Evolutionary conservation across 208 protist species (phyloP).

Genomic region (Trichomonas vaginalis): DNA sequence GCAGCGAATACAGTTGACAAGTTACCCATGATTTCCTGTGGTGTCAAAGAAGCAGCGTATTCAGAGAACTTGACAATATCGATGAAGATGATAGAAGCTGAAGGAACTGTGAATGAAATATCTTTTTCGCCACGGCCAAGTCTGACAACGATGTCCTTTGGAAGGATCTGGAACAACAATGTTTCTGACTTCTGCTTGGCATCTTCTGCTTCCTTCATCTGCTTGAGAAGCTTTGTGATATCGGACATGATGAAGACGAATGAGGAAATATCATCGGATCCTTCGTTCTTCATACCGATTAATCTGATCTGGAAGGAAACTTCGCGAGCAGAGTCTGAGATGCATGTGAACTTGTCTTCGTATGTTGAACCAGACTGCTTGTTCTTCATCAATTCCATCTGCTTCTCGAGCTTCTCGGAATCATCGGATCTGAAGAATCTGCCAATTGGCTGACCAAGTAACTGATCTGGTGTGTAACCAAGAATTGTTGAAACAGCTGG

Average conservation of each 20-base stretch:
- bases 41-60: not conserved
- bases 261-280: not conserved
- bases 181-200: not conserved
- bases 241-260: not conserved
- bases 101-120: slow-evolving; percentile 9
- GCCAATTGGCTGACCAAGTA: not conserved
- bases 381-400: not conserved
- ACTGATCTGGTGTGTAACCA: slow-evolving; percentile 7
- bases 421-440: not conserved
- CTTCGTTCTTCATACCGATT: not conserved
- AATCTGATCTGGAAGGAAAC: not conserved
- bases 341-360: not conserved
- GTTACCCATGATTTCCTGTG: not conserved
- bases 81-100: not conserved
- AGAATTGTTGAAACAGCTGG: not conserved
- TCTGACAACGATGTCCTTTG: not conserved
- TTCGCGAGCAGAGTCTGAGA: not conserved
- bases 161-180: not conserved
- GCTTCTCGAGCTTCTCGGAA: not conserved
- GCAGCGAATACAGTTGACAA: not conserved
- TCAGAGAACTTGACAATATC: slow-evolving; percentile 8
- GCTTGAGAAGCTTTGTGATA: not conserved
- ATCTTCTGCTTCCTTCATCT: not conserved
- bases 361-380: not conserved
- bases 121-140: not conserved